Conservation (phyloP, 768 basidiomycete genomes). For the Russula sp. region DNA sequence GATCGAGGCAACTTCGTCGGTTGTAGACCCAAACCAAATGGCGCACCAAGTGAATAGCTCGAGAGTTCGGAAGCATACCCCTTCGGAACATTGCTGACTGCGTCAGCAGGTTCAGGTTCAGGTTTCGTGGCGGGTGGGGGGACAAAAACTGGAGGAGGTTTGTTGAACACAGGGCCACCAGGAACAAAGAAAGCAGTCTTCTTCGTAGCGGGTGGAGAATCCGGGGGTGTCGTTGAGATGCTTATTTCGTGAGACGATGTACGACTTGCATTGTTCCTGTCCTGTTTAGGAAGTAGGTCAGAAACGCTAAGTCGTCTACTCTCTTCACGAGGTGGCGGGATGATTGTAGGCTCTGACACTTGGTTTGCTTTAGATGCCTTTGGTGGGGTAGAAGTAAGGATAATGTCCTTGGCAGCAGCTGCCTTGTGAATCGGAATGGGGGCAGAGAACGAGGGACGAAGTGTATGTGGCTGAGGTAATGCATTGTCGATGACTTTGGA, state of each 20-base stretch:
- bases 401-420: neutral
- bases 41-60: constrained; percentile 42
- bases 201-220: constrained; percentile 26
- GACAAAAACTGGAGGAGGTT: constrained; percentile 45
- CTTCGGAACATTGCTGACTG: constrained; percentile 31
- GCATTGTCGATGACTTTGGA: constrained; percentile 66
- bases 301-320: constrained; percentile 53
- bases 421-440: constrained; percentile 3
- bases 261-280: constrained; percentile 39
- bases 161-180: constrained; percentile 57
- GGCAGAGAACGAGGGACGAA: constrained; percentile 17
- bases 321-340: constrained; percentile 23
- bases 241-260: constrained; percentile 13
- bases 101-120: constrained; percentile 26
- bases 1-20: constrained; percentile 27
- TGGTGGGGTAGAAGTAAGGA: constrained; percentile 1
- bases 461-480: neutral
- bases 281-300: constrained; percentile 48
- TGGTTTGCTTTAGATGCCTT: neutral
- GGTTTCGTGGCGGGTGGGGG: constrained; percentile 43
- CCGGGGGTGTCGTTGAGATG: constrained; percentile 30
- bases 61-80: constrained; percentile 41
- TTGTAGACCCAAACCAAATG: constrained; percentile 47
- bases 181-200: constrained; percentile 36
- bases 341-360: neutral